Evolutionary conservation across 805 yeast genomes (phyloP).

Genomic region (Candida silvicultrix): DNA sequence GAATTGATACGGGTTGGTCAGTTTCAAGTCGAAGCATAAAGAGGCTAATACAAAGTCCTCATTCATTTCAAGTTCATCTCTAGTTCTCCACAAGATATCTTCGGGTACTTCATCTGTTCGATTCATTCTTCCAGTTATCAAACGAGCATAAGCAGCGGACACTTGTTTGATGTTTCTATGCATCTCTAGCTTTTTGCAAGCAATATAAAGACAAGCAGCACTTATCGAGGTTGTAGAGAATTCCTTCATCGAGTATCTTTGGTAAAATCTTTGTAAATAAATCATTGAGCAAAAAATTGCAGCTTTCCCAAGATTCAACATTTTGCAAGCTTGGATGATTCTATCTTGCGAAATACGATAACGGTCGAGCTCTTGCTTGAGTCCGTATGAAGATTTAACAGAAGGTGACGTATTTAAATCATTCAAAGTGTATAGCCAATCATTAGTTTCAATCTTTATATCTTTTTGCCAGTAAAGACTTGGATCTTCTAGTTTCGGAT

Average conservation of each 20-base stretch:
- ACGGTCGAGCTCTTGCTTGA: not conserved
- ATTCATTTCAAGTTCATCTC: slow-evolving; percentile 10
- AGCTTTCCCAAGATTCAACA: not conserved
- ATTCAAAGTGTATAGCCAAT: not conserved
- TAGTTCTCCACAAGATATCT: slow-evolving; percentile 5
- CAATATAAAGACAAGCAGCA: slow-evolving; percentile 10
- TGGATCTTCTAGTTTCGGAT: not conserved
- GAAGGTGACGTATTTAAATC: not conserved
- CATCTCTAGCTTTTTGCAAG: slow-evolving; percentile 5
- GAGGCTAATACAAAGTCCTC: slow-evolving; percentile 17
- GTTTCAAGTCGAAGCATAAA: slow-evolving; percentile 18
- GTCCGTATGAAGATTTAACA: not conserved
- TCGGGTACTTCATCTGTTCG: not conserved
- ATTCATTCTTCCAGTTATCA: not conserved
- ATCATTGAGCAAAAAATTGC: slow-evolving; percentile 8
- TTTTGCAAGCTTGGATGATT: not conserved
- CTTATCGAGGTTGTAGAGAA: slow-evolving; percentile 1
- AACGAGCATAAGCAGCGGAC: slow-evolving; percentile 1
- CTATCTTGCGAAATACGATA: not conserved
- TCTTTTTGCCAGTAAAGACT: not conserved
- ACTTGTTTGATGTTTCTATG: slow-evolving; percentile 2
- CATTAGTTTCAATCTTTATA: not conserved
- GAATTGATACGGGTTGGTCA: slow-evolving; percentile 11
- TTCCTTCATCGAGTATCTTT: slow-evolving; percentile 4
- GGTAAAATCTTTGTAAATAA: slow-evolving; percentile 16